Evolutionary conservation across 2,329 filamentous ascomycete species (phyloP), one percentile per base, ranked within the genome.

Genomic region (Drechslerella coelobrocha): DNA sequence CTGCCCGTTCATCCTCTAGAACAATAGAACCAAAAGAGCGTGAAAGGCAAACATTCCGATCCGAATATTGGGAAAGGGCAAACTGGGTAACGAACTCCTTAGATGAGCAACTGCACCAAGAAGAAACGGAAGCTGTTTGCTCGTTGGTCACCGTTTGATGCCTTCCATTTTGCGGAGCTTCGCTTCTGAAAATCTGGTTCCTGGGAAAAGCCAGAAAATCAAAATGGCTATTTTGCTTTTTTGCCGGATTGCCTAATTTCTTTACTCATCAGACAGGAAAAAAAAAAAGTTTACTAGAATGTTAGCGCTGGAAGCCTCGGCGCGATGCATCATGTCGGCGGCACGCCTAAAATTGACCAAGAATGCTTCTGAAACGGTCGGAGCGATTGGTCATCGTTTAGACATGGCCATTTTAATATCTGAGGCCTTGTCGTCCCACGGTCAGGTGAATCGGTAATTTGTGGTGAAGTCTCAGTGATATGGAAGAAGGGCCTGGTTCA

Each of bases 1-100:
- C 29, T 24, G 12, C 26, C 43, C 39, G 47, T 51, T 24, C 51
- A 43, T 19, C n/a, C 29, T 60, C 29, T 34, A 6, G 56, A 61
- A 61, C 56, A 55, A 60, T 37, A 68, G 62, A 41, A 60, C 55
- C 62, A 41, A 68, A 54, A 68, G 45, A 45, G 61, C 52, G 29
- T 52, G 48, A 31, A 17, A 19, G 50, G 29, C 51, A 23, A 27
- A 61, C 34, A 29, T 14, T 34, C 34, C 34, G 55, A 68, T 51
- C 55, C 56, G 63, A 61, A 56, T 34, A 45, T 56, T 61, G 55
- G 56, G 59, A 53, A 55, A 61, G 56, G 7, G 12, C n/a, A 1
- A 27, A 41, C 26, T 68, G 63, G 63, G 63, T 47, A 56, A 37
- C 56, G 34, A 29, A n/a, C 34, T 39, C 12, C 34, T 39, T 5